These are phyloP conservation scores for Cercospora zeae-maydis DNA, from an alignment of 2,329 filamentous ascomycete genomes.

Conservation along the genomic window DNA sequence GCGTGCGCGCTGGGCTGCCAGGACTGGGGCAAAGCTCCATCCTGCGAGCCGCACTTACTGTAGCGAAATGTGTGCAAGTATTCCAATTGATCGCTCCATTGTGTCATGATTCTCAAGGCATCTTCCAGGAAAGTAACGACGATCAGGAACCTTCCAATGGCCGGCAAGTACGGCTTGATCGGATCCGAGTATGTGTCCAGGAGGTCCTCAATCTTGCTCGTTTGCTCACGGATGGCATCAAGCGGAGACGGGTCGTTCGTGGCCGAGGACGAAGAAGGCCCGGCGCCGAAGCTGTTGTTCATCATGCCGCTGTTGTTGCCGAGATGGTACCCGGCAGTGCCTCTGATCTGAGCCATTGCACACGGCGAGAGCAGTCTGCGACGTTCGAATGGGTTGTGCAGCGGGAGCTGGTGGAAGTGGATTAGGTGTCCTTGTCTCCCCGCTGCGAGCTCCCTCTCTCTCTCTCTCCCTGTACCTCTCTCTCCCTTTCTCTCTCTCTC, in stretches of 20 bases:
- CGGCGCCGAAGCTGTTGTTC: slow-evolving; percentile 23
- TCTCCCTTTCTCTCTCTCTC: neutral
- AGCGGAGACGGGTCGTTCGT: slow-evolving; percentile 71
- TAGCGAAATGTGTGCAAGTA: slow-evolving; percentile 90
- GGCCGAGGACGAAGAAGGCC: slow-evolving; percentile 49
- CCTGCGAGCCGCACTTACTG: slow-evolving; percentile 60
- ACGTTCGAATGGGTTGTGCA: neutral
- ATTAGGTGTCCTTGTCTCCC: slow-evolving; percentile 1
- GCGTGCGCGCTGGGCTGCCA: neutral
- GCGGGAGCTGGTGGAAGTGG: neutral
- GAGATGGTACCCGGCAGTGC: slow-evolving; percentile 76
- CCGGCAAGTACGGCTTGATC: slow-evolving; percentile 93
- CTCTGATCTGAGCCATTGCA: slow-evolving; percentile 58
- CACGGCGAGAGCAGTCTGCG: neutral
- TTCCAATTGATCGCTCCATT: slow-evolving; percentile 92
- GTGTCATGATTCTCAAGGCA: slow-evolving; percentile 89
- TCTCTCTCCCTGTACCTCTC: too few species aligned
- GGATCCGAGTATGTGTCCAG: slow-evolving; percentile 85
- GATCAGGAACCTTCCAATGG: slow-evolving; percentile 94
- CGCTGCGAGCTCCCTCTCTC: neutral
- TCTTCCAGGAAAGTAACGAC: slow-evolving; percentile 98
- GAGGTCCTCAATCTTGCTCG: slow-evolving; percentile 95
- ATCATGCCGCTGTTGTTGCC: slow-evolving; percentile 61
- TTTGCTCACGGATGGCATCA: slow-evolving; percentile 87
- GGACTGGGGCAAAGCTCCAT: neutral